These are phyloP conservation scores for Ricinus communis DNA, from an alignment of 345 rosid genomes.

Conservation along the genomic window DNA sequence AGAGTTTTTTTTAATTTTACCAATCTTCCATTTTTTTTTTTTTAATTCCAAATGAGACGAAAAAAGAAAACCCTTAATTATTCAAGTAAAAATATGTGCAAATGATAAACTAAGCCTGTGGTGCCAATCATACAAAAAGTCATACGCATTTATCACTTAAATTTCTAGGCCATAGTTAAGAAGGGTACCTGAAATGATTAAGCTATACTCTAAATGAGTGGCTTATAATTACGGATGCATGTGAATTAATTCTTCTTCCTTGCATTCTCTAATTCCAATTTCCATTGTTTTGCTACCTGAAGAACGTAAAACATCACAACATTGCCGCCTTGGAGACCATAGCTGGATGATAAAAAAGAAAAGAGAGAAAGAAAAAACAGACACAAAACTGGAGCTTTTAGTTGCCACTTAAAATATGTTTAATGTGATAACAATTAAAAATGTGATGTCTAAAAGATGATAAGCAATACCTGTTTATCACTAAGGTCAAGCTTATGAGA, in stretches of 20 bases:
- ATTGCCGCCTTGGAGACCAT: constrained; percentile 80
- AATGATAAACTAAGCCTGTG: no score
- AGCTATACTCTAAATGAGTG: neutral
- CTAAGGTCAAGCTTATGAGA: constrained; percentile 53
- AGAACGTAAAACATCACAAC: constrained; percentile 76
- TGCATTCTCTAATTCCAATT: constrained; percentile 64
- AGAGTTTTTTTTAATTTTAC: no score
- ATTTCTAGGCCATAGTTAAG: no score
- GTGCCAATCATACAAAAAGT: no score
- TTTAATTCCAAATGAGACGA: no score
- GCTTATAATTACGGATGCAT: constrained; percentile 21
- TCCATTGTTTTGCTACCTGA: constrained; percentile 51
- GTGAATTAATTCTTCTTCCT: constrained; percentile 60
- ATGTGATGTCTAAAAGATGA: neutral
- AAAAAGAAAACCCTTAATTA: no score
- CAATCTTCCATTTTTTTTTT: no score
- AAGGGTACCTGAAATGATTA: neutral
- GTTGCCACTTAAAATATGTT: neutral
- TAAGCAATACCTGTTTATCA: constrained; percentile 49
- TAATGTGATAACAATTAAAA: neutral
- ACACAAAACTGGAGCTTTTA: no score
- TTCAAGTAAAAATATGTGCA: no score
- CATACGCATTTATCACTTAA: no score
- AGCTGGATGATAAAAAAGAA: constrained; percentile 45
- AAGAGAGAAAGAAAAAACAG: no score